Percentiles rank a stretch among this genome's conserved stretches.
These are phyloP conservation scores for Phyllosticta ampelicida DNA, from an alignment of 2,329 filamentous ascomycete genomes.

Conservation along the genomic window DNA sequence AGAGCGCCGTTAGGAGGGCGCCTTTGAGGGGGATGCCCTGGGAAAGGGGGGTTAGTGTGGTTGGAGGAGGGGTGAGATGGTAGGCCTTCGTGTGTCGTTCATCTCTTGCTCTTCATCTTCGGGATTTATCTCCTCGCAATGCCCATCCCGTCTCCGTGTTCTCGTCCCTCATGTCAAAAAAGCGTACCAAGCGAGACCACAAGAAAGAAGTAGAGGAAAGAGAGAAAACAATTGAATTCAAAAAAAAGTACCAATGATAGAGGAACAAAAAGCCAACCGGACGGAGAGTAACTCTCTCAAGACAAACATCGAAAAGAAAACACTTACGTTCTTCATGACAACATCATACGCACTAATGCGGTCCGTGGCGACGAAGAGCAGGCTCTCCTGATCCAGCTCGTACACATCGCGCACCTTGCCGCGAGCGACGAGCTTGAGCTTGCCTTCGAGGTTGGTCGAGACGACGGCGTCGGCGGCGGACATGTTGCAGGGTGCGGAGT, in stretches of 20 bases:
- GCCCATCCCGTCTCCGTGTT: too few species aligned
- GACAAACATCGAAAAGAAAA: conserved; percentile 19
- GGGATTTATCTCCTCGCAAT: too few species aligned
- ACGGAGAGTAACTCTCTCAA: too few species aligned
- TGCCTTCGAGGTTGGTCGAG: conserved; percentile 25
- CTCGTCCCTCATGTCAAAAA: neutral
- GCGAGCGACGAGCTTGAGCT: conserved; percentile 40
- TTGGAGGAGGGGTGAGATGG: neutral
- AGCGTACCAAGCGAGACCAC: neutral
- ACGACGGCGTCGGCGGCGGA: conserved; percentile 12
- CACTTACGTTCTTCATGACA: conserved; percentile 62
- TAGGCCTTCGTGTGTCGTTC: neutral
- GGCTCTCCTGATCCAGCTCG: conserved; percentile 54
- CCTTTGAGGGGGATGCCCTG: conserved; percentile 60
- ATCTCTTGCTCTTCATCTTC: too few species aligned
- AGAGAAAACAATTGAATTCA: too few species aligned
- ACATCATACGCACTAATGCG: conserved; percentile 95
- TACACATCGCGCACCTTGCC: conserved; percentile 80
- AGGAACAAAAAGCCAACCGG: too few species aligned
- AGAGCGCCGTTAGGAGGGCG: conserved; percentile 55
- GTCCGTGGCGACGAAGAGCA: conserved; percentile 79
- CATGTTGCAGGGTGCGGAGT: neutral
- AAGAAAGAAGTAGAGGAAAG: too few species aligned
- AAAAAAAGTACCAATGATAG: neutral
- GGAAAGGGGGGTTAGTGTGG: conserved; percentile 1